Percentiles rank a stretch among this genome's conserved stretches.
Conservation (phyloP, 495 filamentous ascomycete species). For the Hyphodiscus hymeniophilus region DNA sequence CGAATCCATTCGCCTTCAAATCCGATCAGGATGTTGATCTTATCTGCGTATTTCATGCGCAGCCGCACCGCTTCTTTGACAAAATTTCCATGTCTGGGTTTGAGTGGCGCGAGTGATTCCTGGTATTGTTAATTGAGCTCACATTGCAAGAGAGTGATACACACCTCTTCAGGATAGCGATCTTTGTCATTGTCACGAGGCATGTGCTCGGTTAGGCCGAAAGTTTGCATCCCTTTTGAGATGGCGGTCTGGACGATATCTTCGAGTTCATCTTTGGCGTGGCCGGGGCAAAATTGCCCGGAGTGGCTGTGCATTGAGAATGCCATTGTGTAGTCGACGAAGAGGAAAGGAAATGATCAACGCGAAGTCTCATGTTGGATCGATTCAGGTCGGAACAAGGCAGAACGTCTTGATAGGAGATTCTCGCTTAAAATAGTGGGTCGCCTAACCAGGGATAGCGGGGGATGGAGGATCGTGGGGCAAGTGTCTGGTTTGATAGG, state of each 20-base stretch:
- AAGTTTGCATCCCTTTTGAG: constrained; percentile 63
- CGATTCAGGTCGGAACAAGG: too few relatives aligned
- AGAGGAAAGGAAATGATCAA: too few relatives aligned
- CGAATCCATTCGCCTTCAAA: constrained; percentile 93
- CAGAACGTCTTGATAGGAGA: too few relatives aligned
- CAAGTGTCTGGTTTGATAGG: too few relatives aligned
- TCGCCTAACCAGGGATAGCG: too few relatives aligned
- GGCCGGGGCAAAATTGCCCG: constrained; percentile 88
- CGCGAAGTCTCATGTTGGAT: too few relatives aligned
- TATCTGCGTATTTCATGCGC: constrained; percentile 55
- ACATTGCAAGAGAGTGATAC: constrained; percentile 18
- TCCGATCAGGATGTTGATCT: constrained; percentile 77
- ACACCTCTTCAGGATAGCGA: constrained; percentile 88
- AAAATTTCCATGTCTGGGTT: constrained; percentile 60
- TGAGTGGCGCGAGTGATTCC: constrained; percentile 24
- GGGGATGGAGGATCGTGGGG: too few relatives aligned
- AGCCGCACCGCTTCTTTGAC: constrained; percentile 62
- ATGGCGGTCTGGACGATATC: constrained; percentile 78
- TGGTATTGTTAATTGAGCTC: constrained; percentile 22
- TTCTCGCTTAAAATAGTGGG: too few relatives aligned
- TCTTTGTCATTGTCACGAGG: constrained; percentile 64
- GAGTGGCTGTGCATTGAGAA: constrained; percentile 99
- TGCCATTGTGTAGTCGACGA: too few relatives aligned
- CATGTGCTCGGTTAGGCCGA: constrained; percentile 97
- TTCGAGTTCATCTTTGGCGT: constrained; percentile 78